Base-by-base conservation (phyloP, 208 protist genomes). In the Trypanosoma grayi region DNA sequence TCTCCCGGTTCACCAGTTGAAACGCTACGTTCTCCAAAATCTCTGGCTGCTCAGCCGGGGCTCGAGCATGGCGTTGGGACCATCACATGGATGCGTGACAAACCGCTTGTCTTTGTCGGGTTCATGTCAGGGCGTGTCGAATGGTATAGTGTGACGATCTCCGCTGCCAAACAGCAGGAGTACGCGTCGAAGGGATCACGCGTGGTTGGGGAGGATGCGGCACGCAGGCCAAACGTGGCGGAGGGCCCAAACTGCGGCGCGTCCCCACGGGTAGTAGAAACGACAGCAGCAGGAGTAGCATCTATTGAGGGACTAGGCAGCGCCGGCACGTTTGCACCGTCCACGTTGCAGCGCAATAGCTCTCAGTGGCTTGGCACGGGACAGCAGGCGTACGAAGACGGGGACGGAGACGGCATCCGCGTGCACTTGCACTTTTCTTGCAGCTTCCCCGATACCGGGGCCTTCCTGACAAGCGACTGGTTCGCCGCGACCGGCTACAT, bases 21-120 rank as follows among this genome's bases (percentile, higher is more conserved):
- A 28, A 25, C 40, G 1, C 30, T n/a, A 10, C 16, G 18, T 20
- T 44, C 16, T 16, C 22, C 40, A 18, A 2, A 10, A 7, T 24
- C 30, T 13, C 28, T 20, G 30, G 30, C 9, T 14, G n/a, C n/a
- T 6, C 1, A 27, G 16, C 8, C 14, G 39, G 27, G 13, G 16
- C 5, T 4, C 24, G 46, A 47, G 4, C 16, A 20, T 16, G 28
- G 41, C 30, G 48, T 64, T 58, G 77, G 77, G n/a, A 94, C 88
- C 11, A 85, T 94, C 43, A 94, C 85, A 16, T 94, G 88, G 83
- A 83, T 94, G 78, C 79, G 83, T 6, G 75, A 90, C 56, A 76
- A 77, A 59, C 77, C 84, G 11, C 52, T 94, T n/a, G 78, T 94
- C 14, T 70, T 91, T 40, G 88, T 94, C 1, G 88, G 88, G 22